Conservation (phyloP, 1,284 basidiomycete genomes). For the Coniophora puteana region DNA sequence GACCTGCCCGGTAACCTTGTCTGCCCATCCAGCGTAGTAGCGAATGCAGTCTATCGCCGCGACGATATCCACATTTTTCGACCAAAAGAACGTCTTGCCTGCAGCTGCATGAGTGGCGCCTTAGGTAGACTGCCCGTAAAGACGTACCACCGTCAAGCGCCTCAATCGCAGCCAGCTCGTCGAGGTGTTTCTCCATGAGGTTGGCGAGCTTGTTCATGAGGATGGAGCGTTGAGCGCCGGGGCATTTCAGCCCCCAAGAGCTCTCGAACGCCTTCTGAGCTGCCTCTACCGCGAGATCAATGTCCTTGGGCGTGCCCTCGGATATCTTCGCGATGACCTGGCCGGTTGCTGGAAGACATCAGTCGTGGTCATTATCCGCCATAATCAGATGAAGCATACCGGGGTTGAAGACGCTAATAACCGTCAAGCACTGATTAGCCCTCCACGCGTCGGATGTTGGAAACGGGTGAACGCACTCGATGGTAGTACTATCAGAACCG, state of each 20-base stretch:
- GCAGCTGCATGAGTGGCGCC: neutral
- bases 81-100: slow-evolving; percentile 78
- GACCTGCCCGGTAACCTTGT: slow-evolving; percentile 83
- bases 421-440: slow-evolving; percentile 6
- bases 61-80: slow-evolving; percentile 67
- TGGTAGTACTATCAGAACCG: slow-evolving; percentile 52
- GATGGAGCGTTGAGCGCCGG: slow-evolving; percentile 48
- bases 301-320: slow-evolving; percentile 60
- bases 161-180: slow-evolving; percentile 54
- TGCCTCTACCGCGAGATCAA: slow-evolving; percentile 68
- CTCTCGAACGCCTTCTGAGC: slow-evolving; percentile 67
- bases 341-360: slow-evolving; percentile 48
- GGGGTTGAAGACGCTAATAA: slow-evolving; percentile 70
- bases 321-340: slow-evolving; percentile 64
- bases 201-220: slow-evolving; percentile 50
- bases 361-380: neutral
- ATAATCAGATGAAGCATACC: slow-evolving; percentile 23
- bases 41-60: slow-evolving; percentile 69
- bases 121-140: neutral
- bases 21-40: slow-evolving; percentile 78
- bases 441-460: slow-evolving; percentile 1
- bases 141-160: slow-evolving; percentile 40
- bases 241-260: slow-evolving; percentile 43
- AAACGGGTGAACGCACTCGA: slow-evolving; percentile 47
- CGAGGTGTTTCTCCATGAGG: slow-evolving; percentile 53